Percentiles rank a stretch among this genome's conserved stretches.
Conservation (phyloP, 1,139 yeast genomes). For the Taphrina wiesneri region DNA sequence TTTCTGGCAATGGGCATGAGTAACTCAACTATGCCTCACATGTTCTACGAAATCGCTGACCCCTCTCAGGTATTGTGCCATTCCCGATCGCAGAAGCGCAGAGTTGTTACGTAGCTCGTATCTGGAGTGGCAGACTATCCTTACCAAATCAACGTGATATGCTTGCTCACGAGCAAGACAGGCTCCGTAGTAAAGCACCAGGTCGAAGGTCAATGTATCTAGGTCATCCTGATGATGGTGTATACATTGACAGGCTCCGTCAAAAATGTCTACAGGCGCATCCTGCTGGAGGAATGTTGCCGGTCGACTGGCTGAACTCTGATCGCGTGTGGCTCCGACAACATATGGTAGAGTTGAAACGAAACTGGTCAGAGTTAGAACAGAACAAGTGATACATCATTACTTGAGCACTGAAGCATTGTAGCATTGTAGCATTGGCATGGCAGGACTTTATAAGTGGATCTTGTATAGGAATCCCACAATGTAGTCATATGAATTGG, state of each 20-base stretch:
- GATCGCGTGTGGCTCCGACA: neutral
- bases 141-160: conserved; percentile 52
- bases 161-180: conserved; percentile 43
- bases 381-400: neutral
- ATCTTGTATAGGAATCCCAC: no score
- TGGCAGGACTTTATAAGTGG: no score
- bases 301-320: conserved; percentile 19
- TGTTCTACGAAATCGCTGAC: neutral
- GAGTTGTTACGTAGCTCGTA: conserved; percentile 51
- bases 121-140: conserved; percentile 53
- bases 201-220: conserved; percentile 37
- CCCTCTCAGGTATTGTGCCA: conserved; percentile 57
- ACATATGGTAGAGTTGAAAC: neutral
- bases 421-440: no score
- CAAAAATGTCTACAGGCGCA: neutral
- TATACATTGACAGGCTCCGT: conserved; percentile 17
- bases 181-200: conserved; percentile 48
- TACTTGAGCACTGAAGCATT: neutral
- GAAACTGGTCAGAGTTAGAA: neutral
- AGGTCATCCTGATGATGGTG: conserved; percentile 29
- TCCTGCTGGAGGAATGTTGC: conserved; percentile 1
- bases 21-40: neutral
- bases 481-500: no score
- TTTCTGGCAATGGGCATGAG: conserved; percentile 51
- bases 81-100: conserved; percentile 58